These are phyloP conservation scores for Pyrrhoderma noxium DNA, from an alignment of 1,284 basidiomycete species.

Conservation along the genomic window DNA sequence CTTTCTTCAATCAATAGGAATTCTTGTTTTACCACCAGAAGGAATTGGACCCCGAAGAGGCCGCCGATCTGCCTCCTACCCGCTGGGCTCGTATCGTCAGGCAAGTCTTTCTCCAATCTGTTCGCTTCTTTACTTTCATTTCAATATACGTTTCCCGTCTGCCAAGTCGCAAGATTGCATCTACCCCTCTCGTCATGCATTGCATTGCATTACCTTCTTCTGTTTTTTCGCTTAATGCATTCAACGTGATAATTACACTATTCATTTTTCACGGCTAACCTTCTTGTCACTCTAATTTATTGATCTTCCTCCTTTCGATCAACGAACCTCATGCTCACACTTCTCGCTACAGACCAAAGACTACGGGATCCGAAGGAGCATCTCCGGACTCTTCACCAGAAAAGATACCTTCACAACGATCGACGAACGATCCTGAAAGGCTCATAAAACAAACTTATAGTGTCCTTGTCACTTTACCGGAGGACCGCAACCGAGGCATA, in stretches of 20 bases:
- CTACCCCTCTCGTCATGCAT: not conserved
- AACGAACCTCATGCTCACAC: not conserved
- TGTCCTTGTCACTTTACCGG: conserved; percentile 64
- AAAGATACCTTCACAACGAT: conserved; percentile 23
- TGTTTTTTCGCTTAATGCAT: not conserved
- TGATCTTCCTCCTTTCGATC: not conserved
- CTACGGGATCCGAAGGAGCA: conserved; percentile 23
- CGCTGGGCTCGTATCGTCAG: conserved; percentile 71
- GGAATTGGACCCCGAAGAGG: conserved; percentile 58
- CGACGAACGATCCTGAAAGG: conserved; percentile 42
- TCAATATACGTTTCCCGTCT: not conserved
- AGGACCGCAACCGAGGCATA: conserved; percentile 53
- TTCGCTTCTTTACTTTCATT: not conserved
- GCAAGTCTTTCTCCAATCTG: conserved; percentile 29
- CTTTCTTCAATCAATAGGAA: conserved; percentile 42
- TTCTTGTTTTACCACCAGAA: conserved; percentile 80
- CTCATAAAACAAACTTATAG: conserved; percentile 81
- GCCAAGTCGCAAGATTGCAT: not conserved
- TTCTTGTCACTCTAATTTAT: not conserved
- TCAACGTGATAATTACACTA: not conserved
- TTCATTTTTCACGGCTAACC: not conserved
- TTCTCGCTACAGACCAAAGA: conserved; percentile 3
- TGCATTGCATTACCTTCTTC: not conserved
- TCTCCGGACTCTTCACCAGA: conserved; percentile 30
- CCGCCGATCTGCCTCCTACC: conserved; percentile 54